phyloP scores from a whole-genome alignment of 2,329 filamentous ascomycete genomes.

The Orbilia brochopaga region DNA sequence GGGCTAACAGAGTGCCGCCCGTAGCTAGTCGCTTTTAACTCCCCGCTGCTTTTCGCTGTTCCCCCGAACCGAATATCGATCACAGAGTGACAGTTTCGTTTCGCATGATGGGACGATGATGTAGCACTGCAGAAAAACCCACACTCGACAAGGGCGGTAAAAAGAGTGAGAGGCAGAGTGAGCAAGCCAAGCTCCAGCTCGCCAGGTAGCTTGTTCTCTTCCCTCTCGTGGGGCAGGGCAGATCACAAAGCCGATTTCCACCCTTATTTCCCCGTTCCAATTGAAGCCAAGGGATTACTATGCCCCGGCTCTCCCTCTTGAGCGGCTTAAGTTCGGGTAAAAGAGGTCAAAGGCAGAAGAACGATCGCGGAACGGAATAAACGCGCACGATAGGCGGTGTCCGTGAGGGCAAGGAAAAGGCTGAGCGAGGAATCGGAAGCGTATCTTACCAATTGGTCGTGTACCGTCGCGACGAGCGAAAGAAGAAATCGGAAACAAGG shows the following conservation, averaged over 20 bases:
- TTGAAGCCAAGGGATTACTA: conserved; percentile 10
- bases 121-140: conserved; percentile 44
- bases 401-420: neutral
- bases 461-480: neutral
- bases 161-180: conserved; percentile 30
- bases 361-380: neutral
- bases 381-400: neutral
- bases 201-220: conserved; percentile 10
- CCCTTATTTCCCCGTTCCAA: too few species aligned
- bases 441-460: conserved; percentile 6
- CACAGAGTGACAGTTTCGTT: conserved; percentile 50
- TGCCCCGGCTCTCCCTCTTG: conserved; percentile 30
- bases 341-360: conserved; percentile 6
- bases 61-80: conserved; percentile 50
- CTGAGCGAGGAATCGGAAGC: neutral
- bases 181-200: conserved; percentile 16
- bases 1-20: conserved; percentile 44
- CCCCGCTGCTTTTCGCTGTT: conserved; percentile 46
- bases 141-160: conserved; percentile 13
- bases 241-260: conserved; percentile 32
- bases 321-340: conserved; percentile 47
- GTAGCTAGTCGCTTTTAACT: conserved; percentile 22
- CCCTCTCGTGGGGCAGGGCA: conserved; percentile 26
- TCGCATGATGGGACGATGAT: conserved; percentile 51
- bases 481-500: conserved; percentile 13